Evolutionary conservation across 2,329 filamentous ascomycete genomes (phyloP).

Genomic region (Penicillium sp.): DNA sequence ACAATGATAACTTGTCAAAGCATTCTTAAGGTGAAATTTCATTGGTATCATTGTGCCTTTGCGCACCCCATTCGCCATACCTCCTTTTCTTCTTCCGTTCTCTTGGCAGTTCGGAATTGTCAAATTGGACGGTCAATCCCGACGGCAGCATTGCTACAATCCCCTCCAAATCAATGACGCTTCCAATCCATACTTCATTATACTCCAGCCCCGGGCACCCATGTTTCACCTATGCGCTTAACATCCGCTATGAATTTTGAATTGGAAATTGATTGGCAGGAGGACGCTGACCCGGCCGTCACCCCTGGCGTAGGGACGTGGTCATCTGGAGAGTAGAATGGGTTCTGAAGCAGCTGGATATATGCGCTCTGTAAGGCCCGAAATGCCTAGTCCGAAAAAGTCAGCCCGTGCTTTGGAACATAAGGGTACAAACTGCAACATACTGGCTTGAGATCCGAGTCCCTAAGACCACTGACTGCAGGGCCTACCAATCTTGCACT

Average conservation of each 20-base stretch:
- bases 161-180: not conserved
- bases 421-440: slow-evolving; percentile 29
- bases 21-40: not conserved
- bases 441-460: slow-evolving; percentile 84
- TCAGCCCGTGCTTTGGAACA: not conserved
- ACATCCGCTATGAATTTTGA: slow-evolving; percentile 79
- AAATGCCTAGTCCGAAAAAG: slow-evolving; percentile 64
- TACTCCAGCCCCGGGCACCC: slow-evolving; percentile 71
- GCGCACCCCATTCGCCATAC: too few species aligned
- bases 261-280: slow-evolving; percentile 72
- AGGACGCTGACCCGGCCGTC: slow-evolving; percentile 42
- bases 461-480: slow-evolving; percentile 67
- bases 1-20: not conserved
- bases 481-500: slow-evolving; percentile 33
- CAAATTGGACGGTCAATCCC: not conserved
- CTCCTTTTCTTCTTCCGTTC: not conserved
- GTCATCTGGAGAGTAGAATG: slow-evolving; percentile 90
- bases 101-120: not conserved
- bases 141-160: not conserved
- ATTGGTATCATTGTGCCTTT: not conserved
- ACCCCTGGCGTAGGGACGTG: slow-evolving; percentile 62
- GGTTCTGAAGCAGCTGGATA: slow-evolving; percentile 83
- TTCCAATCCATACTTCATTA: not conserved
- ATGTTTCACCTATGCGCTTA: slow-evolving; percentile 78
- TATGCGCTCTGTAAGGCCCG: slow-evolving; percentile 91